These are phyloP conservation scores for Talaromyces sp. DNA, from an alignment of 2,329 filamentous ascomycete genomes.

Conservation along the genomic window DNA sequence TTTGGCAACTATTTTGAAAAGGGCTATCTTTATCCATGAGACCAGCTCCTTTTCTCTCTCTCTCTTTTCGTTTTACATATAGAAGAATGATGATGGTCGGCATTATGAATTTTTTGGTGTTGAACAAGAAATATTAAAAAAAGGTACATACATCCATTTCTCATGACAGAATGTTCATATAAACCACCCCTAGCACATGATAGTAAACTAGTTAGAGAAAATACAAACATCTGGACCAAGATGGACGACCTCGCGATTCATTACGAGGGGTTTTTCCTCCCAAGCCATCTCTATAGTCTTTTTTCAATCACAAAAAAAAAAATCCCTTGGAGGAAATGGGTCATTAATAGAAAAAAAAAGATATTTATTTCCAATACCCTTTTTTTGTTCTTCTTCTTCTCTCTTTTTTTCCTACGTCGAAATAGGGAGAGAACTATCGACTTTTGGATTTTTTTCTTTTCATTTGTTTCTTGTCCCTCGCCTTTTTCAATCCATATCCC, in stretches of 20 bases:
- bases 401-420: background rate
- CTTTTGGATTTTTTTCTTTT: background rate
- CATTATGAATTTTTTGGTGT: background rate
- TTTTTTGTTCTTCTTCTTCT: background rate
- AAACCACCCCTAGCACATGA: background rate
- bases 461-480: background rate
- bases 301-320: background rate
- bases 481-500: slow-evolving; percentile 1
- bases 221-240: slow-evolving; percentile 2
- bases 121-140: background rate
- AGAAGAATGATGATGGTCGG: background rate
- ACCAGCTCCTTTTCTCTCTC: background rate
- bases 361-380: slow-evolving; percentile 1
- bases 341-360: background rate
- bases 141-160: slow-evolving; percentile 2
- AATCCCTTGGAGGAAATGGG: background rate
- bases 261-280: slow-evolving; percentile 6
- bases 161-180: background rate
- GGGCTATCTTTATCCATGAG: slow-evolving; percentile 46
- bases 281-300: slow-evolving; percentile 4
- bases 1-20: slow-evolving; percentile 51
- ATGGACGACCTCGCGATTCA: slow-evolving; percentile 5
- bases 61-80: background rate
- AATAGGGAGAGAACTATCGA: background rate
- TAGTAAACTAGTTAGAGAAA: background rate